Percentiles rank a stretch among this genome's conserved stretches.
phyloP scores from a whole-genome alignment of 176 grass and related monocot species.

The Bromus sterilis region DNA sequence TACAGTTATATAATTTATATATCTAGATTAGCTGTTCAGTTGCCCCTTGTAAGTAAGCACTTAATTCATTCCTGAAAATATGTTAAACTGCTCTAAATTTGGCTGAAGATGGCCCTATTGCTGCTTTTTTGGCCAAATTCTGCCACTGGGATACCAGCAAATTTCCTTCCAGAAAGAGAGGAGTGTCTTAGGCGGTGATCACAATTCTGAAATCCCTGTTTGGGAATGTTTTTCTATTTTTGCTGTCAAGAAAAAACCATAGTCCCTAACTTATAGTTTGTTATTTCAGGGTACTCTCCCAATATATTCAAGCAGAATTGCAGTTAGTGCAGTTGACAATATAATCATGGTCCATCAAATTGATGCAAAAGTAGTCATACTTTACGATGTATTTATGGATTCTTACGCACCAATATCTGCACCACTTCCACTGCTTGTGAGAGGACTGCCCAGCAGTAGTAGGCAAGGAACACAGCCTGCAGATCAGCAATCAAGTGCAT shows the following conservation, averaged over 20 bases:
- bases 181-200: neutral
- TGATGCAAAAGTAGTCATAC: constrained; percentile 95
- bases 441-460: constrained; percentile 46
- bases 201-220: neutral
- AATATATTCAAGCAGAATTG: constrained; percentile 83
- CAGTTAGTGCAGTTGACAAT: constrained; percentile 89
- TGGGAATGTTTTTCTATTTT: neutral
- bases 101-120: neutral
- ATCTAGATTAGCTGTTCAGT: neutral
- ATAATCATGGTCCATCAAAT: constrained; percentile 90
- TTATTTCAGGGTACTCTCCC: constrained; percentile 65
- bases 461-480: constrained; percentile 40
- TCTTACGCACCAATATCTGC: constrained; percentile 79
- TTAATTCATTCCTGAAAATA: neutral
- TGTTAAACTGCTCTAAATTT: neutral
- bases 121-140: neutral
- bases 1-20: neutral
- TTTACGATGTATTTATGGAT: constrained; percentile 88
- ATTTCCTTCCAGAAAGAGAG: neutral
- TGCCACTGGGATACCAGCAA: neutral
- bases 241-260: neutral
- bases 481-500: constrained; percentile 62
- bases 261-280: constrained; percentile 12
- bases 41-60: neutral
- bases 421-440: constrained; percentile 81